Evolutionary conservation across 768 basidiomycete genomes (phyloP), one percentile per base, ranked within the genome.

Genomic region (Pleurotus djamor): DNA sequence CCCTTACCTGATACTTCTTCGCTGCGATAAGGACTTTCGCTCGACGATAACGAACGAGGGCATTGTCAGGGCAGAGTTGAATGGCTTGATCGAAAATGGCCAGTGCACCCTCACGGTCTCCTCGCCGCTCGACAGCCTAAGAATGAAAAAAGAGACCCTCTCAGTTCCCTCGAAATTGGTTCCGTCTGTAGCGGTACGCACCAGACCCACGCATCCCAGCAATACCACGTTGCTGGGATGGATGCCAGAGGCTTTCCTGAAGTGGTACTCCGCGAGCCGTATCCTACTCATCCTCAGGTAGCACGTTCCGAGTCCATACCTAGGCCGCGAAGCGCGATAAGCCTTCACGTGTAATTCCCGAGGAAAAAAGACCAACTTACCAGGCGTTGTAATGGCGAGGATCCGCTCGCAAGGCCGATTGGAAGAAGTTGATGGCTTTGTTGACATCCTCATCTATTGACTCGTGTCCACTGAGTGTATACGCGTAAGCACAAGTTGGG

Each of bases 281-380:
- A 92, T 77, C 78, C 96, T 98, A 74, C 92, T 95, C 84, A 90
- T 93, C 67, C 94, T 84, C 71, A 96, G 80, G 79, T 98, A 98
- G 69, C 95, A 98, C 37, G 92, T 92, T 61, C 97, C 97, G 65
- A 99, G 79, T n/a, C 97, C 97, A 73, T 98, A 99, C 96, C 96
- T 98, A 68, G 63, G 60, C 62, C 69, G 65, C 59, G 71, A 65
- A 69, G 37, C 47, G 41, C 57, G 68, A 74, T 74, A 68, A 73
- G 68, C 59, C 62, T 60, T 17, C 13, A 17, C 21, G 34, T 57
- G 48, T 52, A 43, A 57, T 59, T 48, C 58, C 63, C 65, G 54
- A 67, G 57, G 61, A 58, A 62, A 65, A 61, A 64, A 68, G 63
- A 41, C 41, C 54, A 28, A 68, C 92, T 72, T 72, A 97, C 97